Evolutionary conservation across 495 filamentous ascomycete species (phyloP), one percentile per base, ranked within the genome.

Genomic region (Penicillium canariense): DNA sequence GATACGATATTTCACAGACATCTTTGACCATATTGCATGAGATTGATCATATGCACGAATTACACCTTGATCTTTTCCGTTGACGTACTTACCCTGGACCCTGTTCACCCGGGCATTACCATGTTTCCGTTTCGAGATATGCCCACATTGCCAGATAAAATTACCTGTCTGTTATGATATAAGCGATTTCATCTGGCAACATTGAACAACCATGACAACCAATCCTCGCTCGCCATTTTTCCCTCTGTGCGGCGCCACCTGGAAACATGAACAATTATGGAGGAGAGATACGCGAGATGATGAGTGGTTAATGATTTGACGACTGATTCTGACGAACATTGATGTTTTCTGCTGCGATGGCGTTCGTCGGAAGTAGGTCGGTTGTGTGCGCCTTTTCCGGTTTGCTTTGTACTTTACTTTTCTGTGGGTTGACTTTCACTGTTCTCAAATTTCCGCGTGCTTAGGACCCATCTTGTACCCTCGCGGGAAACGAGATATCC

Each of bases 91-190:
- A 27, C 14, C 0, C 9, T 14, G 2, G n/a, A 30, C 28, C 28
- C 28, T 46, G 43, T 30, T 46, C 43, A 27, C 2, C 25, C 17
- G 25, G 43, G 43, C 23, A 42, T 42, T 46, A 14, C 26, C 43
- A 28, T 46, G 23, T 30, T 46, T 46, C 43, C 43, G n/a, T 14
- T n/a, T 23, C n/a, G 23, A 2, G 26, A 46, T 46, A 18, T 46
- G 25, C 25, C 43, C 6, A 46, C 25, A 46, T 18, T 35, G 46
- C 46, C 46, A 48, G 18, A 20, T n/a, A 35, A 22, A 5, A n/a
- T 48, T 48, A 14, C 20, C 18, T 35, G 28, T 20, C 2, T 35
- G 31, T 14, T 48, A 48, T 48, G 46, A 48, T 48, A 48, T 48
- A 48, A 27, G 27, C 12, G n/a, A 23, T 22, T 20, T 42, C 38